Evolutionary conservation across 306 rosid genomes (phyloP), one percentile per base, ranked within the genome.

Genomic region (Prunus salicina): DNA sequence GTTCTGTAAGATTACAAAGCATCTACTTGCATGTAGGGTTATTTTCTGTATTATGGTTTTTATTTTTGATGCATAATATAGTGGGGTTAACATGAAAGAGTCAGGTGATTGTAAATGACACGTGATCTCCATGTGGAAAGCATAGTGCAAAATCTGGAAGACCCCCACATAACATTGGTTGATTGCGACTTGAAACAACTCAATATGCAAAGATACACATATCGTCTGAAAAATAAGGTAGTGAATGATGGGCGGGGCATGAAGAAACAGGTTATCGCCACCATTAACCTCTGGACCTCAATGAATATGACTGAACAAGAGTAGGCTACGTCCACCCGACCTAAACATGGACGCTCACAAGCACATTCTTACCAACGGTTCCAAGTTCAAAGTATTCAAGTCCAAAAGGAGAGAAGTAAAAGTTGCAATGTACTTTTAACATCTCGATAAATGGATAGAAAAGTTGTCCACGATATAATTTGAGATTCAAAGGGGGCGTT

Each of bases 241-340:
- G 38, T 60, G 41, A 41, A 58, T 56, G 49, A 22, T 2, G 38
- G 0, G 64, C 60, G 6, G 84, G 73, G 38, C 12, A n/a, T 15
- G 15, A 14, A 2, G 8, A 16, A 65, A 64, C 18, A 63, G 46
- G 55, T n/a, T 11, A 75, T 67, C 46, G 43, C 43, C 2, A 34
- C 15, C 71, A 27, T 74, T 34, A 27, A 47, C 64, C 20, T 53
- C 72, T 45, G 68, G 86, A 45, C 69, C 71, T 72, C 5, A 13
- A 14, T 63, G 75, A 70, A 4, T 0, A 27, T 6, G 70, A 63
- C 69, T 38, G 56, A 79, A 73, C 75, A 75, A 15, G 2, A 58
- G 27, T 52, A 30, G 13, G 63, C 25, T 45, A 25, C 25, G 76
- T 62, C 45, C 45, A 28, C 12, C 67, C 22, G 1, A 28, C 67